Base-by-base conservation (phyloP, 805 yeast species). In the Starmera dryadoides region DNA sequence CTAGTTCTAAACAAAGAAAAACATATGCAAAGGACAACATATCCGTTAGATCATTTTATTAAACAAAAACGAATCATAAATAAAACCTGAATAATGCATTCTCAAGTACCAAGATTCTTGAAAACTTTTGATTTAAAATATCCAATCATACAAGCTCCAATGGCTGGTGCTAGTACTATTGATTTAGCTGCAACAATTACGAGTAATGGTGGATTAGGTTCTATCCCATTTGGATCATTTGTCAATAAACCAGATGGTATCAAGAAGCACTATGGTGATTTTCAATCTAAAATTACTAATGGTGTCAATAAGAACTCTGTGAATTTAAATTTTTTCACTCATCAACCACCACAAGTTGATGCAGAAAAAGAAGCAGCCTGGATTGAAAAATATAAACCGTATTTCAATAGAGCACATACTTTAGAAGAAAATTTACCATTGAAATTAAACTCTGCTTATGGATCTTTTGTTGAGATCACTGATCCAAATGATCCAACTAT, bases 141-240 rank as follows among this genome's bases (percentile, higher is more conserved):
- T 39, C 79, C 77, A 4, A 56, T 77, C 4, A 56, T 77, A 28
- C 80, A 74, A 48, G 66, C 81, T 1, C 81, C 82, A 17, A 76
- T 77, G 81, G 80, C 81, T 1, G 80, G 81, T 1, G 64, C 73
- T 3, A 60, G 72, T 12, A 71, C 75, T 1, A 57, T 65, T 2
- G 52, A 56, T 23, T 47, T 75, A 41, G 78, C 78, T 1, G 62
- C 69, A 1, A 60, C 59, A 2, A 66, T 71, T 1, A 52, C 66
- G 4, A 53, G 55, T 9, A 45, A 48, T 7, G 81, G 81, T 0
- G 77, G 70, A 1, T 37, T 77, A n/a, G 82, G 79, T 0, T 69
- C 79, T 1, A 42, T 77, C 4, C 56, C 64, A 4, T 33, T 59
- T 6, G 55, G 55, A 2, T 33, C 42, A 5, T 18, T 35, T 5